phyloP scores from a whole-genome alignment of 83 land plant genomes.

The Larix sibirica region DNA sequence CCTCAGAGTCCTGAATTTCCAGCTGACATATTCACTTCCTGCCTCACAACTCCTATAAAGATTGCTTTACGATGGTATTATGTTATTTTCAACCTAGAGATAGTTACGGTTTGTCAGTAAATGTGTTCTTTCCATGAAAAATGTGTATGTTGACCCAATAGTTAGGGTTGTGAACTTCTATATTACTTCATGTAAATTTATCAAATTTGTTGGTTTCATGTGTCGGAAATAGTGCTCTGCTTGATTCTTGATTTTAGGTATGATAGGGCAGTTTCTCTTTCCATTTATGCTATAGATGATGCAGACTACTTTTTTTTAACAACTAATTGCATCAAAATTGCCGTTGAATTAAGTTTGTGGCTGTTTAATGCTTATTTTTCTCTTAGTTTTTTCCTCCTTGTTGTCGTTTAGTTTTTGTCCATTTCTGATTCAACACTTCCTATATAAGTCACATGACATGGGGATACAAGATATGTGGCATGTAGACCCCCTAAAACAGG shows the following conservation, averaged over 20 bases:
- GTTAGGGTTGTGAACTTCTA: not conserved
- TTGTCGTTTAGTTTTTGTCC: not conserved
- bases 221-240: too few relatives aligned
- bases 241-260: too few relatives aligned
- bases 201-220: not conserved
- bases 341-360: not conserved
- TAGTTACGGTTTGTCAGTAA: not conserved
- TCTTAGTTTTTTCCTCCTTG: not conserved
- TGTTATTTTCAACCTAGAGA: not conserved
- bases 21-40: slow-evolving; percentile 96
- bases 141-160: too few relatives aligned
- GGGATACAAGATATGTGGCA: too few relatives aligned
- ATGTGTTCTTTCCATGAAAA: not conserved
- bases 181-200: not conserved
- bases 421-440: too few relatives aligned
- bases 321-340: too few relatives aligned
- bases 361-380: not conserved
- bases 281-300: not conserved
- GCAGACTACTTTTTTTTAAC: not conserved
- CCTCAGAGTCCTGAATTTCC: slow-evolving; percentile 96
- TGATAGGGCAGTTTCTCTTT: not conserved
- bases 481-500: too few relatives aligned
- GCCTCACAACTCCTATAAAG: slow-evolving; percentile 97
- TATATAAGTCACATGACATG: too few relatives aligned
- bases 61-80: slow-evolving; percentile 93